phyloP scores from a whole-genome alignment of 2,329 filamentous ascomycete species.

The Phyllosticta citriasiana region DNA sequence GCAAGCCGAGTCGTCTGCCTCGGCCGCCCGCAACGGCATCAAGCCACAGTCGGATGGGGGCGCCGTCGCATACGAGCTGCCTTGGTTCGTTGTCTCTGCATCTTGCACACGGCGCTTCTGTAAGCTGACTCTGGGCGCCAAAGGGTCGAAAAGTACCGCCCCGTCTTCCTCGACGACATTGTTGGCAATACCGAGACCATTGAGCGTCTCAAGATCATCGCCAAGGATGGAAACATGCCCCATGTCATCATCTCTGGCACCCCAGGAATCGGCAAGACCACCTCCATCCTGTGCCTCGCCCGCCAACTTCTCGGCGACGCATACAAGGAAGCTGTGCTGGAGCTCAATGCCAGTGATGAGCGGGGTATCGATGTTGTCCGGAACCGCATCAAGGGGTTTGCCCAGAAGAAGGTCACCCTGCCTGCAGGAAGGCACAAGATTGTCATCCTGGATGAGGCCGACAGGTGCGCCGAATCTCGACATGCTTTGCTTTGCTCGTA shows the following conservation, averaged over 20 bases:
- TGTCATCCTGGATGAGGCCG: constrained; percentile 94
- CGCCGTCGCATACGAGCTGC: constrained; percentile 58
- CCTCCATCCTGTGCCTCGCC: constrained; percentile 85
- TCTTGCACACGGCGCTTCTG: not conserved
- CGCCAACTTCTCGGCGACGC: constrained; percentile 82
- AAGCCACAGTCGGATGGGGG: constrained; percentile 27
- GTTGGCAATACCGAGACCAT: constrained; percentile 98
- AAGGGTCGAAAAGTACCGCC: constrained; percentile 98
- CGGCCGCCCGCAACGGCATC: constrained; percentile 33
- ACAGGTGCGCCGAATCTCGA: constrained; percentile 46
- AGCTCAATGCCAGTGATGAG: constrained; percentile 94
- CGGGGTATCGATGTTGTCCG: constrained; percentile 95
- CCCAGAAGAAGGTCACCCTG: constrained; percentile 96
- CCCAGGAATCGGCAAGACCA: constrained; percentile 98
- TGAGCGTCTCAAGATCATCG: constrained; percentile 94
- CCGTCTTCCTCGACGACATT: constrained; percentile 88
- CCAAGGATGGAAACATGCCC: constrained; percentile 97
- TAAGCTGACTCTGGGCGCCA: not conserved
- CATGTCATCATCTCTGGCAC: constrained; percentile 99
- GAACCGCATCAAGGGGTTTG: constrained; percentile 96
- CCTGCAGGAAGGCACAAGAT: constrained; percentile 87
- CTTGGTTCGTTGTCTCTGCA: constrained; percentile 49
- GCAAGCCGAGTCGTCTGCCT: constrained; percentile 40
- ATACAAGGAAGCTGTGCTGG: constrained; percentile 95
- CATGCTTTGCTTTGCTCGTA: not conserved